Percentiles rank a stretch among this genome's conserved stretches.
Conservation (phyloP, 345 rosid genomes). For the Populus simonii region DNA sequence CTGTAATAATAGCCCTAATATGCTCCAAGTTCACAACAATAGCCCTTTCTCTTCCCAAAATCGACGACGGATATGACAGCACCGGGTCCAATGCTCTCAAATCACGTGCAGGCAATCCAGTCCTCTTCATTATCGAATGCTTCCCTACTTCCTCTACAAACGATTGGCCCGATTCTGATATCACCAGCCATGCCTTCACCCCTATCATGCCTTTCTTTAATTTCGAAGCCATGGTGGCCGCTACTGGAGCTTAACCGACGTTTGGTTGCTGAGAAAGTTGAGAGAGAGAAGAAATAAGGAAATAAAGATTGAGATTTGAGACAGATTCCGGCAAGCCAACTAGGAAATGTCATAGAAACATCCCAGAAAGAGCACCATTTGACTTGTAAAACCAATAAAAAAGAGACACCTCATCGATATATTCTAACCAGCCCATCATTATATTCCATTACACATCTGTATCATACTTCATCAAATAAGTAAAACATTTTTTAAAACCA, state of each 20-base stretch:
- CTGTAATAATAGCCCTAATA: slow-evolving; percentile 50
- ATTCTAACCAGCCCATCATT: no score
- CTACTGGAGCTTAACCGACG: neutral
- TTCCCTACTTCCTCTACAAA: slow-evolving; percentile 39
- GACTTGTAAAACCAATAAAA: neutral
- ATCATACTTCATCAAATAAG: neutral
- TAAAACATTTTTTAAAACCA: neutral
- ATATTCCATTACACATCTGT: no score
- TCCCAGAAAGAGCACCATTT: neutral
- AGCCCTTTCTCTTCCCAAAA: slow-evolving; percentile 51
- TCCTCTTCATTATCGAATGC: slow-evolving; percentile 48
- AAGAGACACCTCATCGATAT: neutral
- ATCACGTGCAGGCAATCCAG: slow-evolving; percentile 53
- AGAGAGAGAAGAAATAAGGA: neutral
- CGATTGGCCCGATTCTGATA: slow-evolving; percentile 33
- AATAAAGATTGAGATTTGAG: neutral
- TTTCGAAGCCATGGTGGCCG: neutral
- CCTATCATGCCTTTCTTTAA: slow-evolving; percentile 29
- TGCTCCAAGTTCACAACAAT: slow-evolving; percentile 53
- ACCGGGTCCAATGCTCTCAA: slow-evolving; percentile 49
- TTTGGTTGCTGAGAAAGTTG: neutral
- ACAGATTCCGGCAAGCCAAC: neutral
- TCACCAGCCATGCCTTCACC: slow-evolving; percentile 37
- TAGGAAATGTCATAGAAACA: neutral
- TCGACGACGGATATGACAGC: slow-evolving; percentile 53